Evolutionary conservation across 805 yeast genomes (phyloP).

Genomic region (Geotrichum ghanense): DNA sequence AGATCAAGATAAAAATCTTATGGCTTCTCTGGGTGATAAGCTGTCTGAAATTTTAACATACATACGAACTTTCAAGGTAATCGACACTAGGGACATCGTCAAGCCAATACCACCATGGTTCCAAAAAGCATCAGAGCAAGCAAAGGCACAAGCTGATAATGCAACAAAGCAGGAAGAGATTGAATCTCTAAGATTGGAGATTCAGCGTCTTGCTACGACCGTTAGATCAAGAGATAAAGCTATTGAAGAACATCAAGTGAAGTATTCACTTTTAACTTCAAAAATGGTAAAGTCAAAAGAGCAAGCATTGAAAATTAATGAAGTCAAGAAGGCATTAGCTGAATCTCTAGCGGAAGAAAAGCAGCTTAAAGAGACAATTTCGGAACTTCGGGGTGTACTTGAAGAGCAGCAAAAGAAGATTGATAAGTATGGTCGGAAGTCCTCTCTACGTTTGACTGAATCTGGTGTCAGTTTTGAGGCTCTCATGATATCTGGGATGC

Average conservation of each 20-base stretch:
- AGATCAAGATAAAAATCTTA: not conserved
- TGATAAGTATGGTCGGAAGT: conserved; percentile 7
- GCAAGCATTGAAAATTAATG: conserved; percentile 13
- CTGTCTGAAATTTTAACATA: not conserved
- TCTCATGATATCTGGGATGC: conserved; percentile 5
- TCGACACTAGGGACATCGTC: conserved; percentile 2
- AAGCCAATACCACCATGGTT: conserved; percentile 17
- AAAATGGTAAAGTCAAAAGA: conserved; percentile 14
- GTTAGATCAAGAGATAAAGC: conserved; percentile 13
- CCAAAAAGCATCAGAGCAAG: conserved; percentile 10
- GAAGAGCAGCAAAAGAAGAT: conserved; percentile 10
- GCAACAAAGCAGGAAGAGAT: conserved; percentile 10
- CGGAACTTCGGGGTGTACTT: conserved; percentile 5
- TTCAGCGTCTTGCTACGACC: conserved; percentile 11
- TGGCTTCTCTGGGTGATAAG: not conserved
- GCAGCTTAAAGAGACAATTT: conserved; percentile 7
- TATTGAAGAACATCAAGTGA: conserved; percentile 20
- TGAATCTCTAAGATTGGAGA: conserved; percentile 12
- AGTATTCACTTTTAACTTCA: conserved; percentile 13
- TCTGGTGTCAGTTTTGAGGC: conserved; percentile 4
- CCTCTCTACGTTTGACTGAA: not conserved
- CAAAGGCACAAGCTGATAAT: conserved; percentile 7
- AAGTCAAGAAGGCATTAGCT: conserved; percentile 8
- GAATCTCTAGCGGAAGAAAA: conserved; percentile 6
- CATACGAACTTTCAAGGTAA: conserved; percentile 1